A percentile compares a stretch with the other conserved stretches of the same genome.
Conservation (phyloP, 768 basidiomycete species). For the Mycena epipterygia region DNA sequence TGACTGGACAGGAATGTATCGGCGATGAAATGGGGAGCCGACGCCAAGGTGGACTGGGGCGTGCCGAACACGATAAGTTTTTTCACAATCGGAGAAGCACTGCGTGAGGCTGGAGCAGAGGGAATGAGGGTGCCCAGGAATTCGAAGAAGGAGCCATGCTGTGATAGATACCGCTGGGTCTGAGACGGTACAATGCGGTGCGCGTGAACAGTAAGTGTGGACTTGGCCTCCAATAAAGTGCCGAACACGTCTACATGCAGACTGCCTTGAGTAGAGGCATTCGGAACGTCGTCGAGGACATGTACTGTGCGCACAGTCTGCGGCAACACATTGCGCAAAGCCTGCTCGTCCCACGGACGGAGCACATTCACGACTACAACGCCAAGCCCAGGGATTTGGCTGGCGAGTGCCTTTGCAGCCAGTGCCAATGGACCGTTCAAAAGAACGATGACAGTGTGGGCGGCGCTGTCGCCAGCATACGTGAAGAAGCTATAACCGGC, state of each 20-base stretch:
- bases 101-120: conserved; percentile 51
- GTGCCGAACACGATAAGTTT: conserved; percentile 77
- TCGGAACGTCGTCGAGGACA: conserved; percentile 85
- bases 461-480: conserved; percentile 75
- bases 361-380: conserved; percentile 83
- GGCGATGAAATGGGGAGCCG: conserved; percentile 69
- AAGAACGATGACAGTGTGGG: conserved; percentile 76
- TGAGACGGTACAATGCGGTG: conserved; percentile 72
- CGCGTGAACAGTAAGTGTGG: conserved; percentile 60
- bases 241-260: conserved; percentile 83
- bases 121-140: conserved; percentile 55
- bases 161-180: conserved; percentile 64
- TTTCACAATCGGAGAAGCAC: conserved; percentile 64
- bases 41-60: conserved; percentile 67
- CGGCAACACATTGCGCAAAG: conserved; percentile 74
- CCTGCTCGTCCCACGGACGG: conserved; percentile 83
- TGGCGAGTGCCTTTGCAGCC: conserved; percentile 65
- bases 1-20: conserved; percentile 69
- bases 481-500: conserved; percentile 84
- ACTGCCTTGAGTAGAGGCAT: conserved; percentile 69
- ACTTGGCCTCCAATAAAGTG: conserved; percentile 59
- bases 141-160: conserved; percentile 57
- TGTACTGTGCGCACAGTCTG: conserved; percentile 69
- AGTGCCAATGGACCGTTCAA: conserved; percentile 86
- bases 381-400: conserved; percentile 64